Conservation (phyloP, 345 rosid species). For the Brassica napus region Da-Ae NC_063450.1:46661001-46661500, state of each 20-base stretch:
- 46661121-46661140: not conserved
- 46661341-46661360: not conserved
- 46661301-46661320: slow-evolving; percentile 3
- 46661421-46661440: slow-evolving; percentile 24
- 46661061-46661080: not conserved
- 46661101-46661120: not conserved
- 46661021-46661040: not conserved
- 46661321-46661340: slow-evolving; percentile 12
- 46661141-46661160: slow-evolving; percentile 6
- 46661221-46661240: slow-evolving; percentile 43
- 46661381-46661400: slow-evolving; percentile 15
- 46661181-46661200: no score
- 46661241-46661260: slow-evolving; percentile 7
- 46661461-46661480: slow-evolving; percentile 54
- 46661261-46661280: slow-evolving; percentile 45
- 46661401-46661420: not conserved
- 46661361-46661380: slow-evolving; percentile 20
- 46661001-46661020: not conserved
- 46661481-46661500: slow-evolving; percentile 80
- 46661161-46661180: not conserved
- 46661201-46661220: slow-evolving; percentile 38
- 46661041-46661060: not conserved
- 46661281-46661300: slow-evolving; percentile 29
- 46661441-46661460: slow-evolving; percentile 29
- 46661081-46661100: not conserved